Percentiles rank a stretch among this genome's conserved stretches.
Evolutionary conservation across 106 monocot species (phyloP).

Genomic region (Platanthera zijinensis): DNA sequence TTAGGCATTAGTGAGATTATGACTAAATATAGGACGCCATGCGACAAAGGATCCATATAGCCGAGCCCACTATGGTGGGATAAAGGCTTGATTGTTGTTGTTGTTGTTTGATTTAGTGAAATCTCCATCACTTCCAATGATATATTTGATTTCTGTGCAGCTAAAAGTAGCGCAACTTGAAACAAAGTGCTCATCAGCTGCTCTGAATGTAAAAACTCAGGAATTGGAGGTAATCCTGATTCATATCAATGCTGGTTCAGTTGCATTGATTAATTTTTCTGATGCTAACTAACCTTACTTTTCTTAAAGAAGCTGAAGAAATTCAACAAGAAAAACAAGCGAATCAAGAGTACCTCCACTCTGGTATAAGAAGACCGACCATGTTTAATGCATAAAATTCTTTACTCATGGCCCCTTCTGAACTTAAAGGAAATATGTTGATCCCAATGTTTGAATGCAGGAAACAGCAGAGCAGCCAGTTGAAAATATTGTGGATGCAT

Average conservation of each 20-base stretch:
- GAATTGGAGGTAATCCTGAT: constrained; percentile 23
- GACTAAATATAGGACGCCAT: too few relatives aligned
- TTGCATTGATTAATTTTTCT: background rate
- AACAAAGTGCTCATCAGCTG: constrained; percentile 20
- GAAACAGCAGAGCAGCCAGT: background rate
- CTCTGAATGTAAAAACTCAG: constrained; percentile 21
- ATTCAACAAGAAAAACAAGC: constrained; percentile 11
- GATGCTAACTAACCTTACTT: background rate
- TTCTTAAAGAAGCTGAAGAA: constrained; percentile 23
- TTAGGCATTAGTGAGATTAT: too few relatives aligned
- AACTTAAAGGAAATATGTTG: background rate
- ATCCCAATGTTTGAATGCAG: background rate
- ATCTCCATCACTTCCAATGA: background rate
- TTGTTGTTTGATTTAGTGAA: too few relatives aligned
- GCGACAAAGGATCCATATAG: too few relatives aligned
- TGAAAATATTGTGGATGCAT: constrained; percentile 6
- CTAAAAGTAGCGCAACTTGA: constrained; percentile 33
- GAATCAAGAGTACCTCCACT: background rate
- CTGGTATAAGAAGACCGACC: constrained; percentile 11
- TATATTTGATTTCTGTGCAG: constrained; percentile 13
- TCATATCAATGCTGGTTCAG: background rate
- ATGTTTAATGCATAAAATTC: background rate
- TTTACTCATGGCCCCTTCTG: background rate
- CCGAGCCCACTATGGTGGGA: too few relatives aligned
- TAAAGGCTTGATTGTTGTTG: too few relatives aligned